Evolutionary conservation across 164 flowering plant species (phyloP).

Genomic region (Sedum album): DNA sequence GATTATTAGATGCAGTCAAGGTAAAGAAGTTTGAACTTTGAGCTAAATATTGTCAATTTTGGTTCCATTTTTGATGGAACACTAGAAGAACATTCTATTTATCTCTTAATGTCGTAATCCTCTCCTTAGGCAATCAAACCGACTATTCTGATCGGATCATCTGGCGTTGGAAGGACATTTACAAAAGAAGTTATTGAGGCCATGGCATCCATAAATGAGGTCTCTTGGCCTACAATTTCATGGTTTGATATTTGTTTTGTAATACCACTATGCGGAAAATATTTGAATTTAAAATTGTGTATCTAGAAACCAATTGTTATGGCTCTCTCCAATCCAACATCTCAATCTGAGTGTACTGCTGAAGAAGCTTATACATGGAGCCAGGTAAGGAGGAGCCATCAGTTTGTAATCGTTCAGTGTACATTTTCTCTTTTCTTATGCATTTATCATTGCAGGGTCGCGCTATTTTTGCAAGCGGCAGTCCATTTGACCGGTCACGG

Average conservation of each 20-base stretch:
- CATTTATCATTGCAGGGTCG: conserved; percentile 80
- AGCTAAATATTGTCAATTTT: not conserved
- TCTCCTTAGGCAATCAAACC: conserved; percentile 63
- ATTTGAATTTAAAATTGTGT: not conserved
- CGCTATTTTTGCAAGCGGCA: conserved; percentile 89
- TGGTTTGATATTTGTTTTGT: not conserved
- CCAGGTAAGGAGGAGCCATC: conserved; percentile 32
- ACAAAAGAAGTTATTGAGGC: conserved; percentile 87
- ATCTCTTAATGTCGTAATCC: conserved; percentile 5
- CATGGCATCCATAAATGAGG: conserved; percentile 73
- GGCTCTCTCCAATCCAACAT: conserved; percentile 92
- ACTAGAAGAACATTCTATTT: not conserved
- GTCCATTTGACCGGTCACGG: conserved; percentile 96
- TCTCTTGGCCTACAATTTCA: not conserved
- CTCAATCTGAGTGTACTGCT: conserved; percentile 93
- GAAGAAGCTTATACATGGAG: conserved; percentile 92
- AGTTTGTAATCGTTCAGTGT: not conserved
- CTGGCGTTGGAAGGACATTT: conserved; percentile 75
- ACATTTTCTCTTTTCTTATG: not conserved
- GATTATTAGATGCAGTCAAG: conserved; percentile 57
- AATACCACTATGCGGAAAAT: not conserved
- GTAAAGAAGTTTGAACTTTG: conserved; percentile 33
- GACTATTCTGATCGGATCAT: conserved; percentile 75
- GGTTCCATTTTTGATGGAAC: not conserved
- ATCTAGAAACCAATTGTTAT: conserved; percentile 81